These are phyloP conservation scores for Draba incana DNA, from an alignment of 345 rosid species.

Conservation along the genomic window DNA sequence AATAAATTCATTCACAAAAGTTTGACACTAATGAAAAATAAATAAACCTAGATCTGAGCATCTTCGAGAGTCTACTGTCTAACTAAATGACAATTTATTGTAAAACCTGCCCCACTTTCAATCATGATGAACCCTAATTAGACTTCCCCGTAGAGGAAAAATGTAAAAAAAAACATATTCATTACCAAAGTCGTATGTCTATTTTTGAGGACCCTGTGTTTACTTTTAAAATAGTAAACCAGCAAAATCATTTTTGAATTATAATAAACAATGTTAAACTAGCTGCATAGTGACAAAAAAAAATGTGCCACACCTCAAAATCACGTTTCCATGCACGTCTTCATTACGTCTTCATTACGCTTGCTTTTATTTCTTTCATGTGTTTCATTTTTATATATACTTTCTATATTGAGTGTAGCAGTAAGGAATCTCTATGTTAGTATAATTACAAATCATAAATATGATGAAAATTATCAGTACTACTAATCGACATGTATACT, in stretches of 20 bases:
- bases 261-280: not conserved
- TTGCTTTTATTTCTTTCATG: not conserved
- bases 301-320: constrained; percentile 20
- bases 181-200: not conserved
- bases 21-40: not conserved
- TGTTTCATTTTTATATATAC: not conserved
- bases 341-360: not conserved
- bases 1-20: too few species aligned
- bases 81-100: not conserved
- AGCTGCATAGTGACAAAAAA: not conserved
- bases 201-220: constrained; percentile 2
- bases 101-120: not conserved
- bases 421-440: too few species aligned
- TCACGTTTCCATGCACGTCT: constrained; percentile 35
- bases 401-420: too few species aligned
- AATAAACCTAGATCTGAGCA: constrained; percentile 2
- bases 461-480: too few species aligned
- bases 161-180: not conserved
- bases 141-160: constrained; percentile 8
- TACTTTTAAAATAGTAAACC: constrained; percentile 1
- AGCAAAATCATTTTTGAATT: not conserved
- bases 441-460: too few species aligned
- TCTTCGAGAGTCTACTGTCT: not conserved
- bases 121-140: constrained; percentile 3
- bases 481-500: too few species aligned